Conservation (phyloP, 257 asterid genomes). For the Solanum gracilifrons region DNA sequence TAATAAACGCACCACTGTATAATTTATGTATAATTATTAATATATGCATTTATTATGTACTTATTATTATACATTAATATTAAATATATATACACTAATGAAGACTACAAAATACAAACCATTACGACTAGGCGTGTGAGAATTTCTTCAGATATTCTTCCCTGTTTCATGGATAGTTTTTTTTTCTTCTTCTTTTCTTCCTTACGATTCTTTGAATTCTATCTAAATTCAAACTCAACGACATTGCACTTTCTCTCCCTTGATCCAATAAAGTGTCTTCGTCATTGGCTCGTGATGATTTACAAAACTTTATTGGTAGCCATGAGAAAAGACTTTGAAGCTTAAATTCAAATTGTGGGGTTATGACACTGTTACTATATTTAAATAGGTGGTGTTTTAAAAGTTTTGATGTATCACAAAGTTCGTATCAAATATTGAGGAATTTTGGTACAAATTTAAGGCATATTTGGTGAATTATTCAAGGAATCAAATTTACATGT, state of each 20-base stretch:
- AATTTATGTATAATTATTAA: not conserved
- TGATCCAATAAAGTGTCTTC: too few species aligned
- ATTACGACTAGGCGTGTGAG: not conserved
- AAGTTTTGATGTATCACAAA: not conserved
- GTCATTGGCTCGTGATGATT: not conserved
- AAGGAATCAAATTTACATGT: not conserved
- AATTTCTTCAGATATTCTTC: too few species aligned
- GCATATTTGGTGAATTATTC: not conserved
- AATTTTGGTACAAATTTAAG: not conserved
- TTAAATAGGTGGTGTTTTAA: too few species aligned
- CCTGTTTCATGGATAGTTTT: too few species aligned
- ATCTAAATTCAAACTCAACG: not conserved
- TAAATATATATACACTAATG: not conserved
- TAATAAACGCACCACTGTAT: not conserved
- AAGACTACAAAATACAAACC: not conserved
- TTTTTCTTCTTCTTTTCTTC: not conserved
- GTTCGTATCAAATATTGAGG: not conserved
- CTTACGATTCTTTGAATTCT: not conserved
- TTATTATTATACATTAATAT: not conserved
- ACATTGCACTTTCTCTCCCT: not conserved
- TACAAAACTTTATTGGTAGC: too few species aligned
- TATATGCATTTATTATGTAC: not conserved
- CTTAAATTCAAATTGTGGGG: not conserved
- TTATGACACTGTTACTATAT: not conserved
- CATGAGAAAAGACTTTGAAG: not conserved